Evolutionary conservation across 768 basidiomycete genomes (phyloP).

Genomic region (Cystobasidium tubakii): DNA sequence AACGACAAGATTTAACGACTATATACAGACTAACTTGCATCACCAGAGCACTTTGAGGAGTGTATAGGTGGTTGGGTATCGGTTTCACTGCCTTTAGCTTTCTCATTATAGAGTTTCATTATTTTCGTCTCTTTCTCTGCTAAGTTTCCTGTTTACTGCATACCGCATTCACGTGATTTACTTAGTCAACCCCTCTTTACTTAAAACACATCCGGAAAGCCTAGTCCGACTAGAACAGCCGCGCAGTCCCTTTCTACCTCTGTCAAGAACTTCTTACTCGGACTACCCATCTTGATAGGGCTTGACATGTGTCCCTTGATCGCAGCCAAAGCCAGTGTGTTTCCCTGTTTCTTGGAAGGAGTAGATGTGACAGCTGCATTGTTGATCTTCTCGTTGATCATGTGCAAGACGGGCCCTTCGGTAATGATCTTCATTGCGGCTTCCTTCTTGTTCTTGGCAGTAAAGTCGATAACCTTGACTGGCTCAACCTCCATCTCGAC

Average conservation of each 20-base stretch:
- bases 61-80: background rate
- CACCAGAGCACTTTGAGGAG: no score
- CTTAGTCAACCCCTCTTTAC: no score
- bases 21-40: no score
- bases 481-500: no score
- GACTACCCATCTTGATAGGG: background rate
- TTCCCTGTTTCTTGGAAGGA: background rate
- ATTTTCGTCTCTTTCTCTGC: background rate
- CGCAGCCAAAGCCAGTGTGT: background rate
- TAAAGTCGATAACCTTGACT: no score
- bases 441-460: no score
- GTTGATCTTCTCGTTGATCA: background rate
- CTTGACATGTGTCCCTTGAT: background rate
- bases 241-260: conserved; percentile 1
- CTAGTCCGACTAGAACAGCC: background rate
- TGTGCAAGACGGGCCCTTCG: background rate
- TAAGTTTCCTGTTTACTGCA: background rate
- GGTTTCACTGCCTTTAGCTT: background rate
- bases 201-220: background rate
- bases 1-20: no score
- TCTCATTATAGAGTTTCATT: background rate
- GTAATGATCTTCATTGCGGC: background rate
- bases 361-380: background rate
- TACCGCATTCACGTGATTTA: no score
- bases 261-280: background rate